Base-by-base conservation (phyloP, 2,329 filamentous ascomycete species). In the Cordyceps militaris region DNA sequence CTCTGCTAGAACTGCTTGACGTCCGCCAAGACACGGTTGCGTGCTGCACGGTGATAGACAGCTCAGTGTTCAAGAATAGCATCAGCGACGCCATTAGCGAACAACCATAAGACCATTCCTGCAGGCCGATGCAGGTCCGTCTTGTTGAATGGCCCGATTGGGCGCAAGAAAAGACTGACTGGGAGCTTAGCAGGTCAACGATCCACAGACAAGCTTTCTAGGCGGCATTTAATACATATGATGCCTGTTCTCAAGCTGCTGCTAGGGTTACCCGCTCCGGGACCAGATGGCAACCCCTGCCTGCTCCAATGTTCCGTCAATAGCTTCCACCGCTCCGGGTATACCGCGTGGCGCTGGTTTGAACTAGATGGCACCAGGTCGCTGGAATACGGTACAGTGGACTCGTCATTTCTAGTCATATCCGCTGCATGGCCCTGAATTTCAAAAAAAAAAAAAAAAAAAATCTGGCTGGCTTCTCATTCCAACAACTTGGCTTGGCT, bases 51-150 rank as follows among this genome's bases (percentile, higher is more conserved):
- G 53, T 48, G 53, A 48, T 8, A 23, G 28, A 24, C 32, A 38
- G 52, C 30, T 38, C 43, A 43, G 19, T 10, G 14, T 38, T 43
- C 10, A 53, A 53, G 34, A 53, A 53, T 53, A 44, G 50, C 26
- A 44, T 53, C 50, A 53, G 21, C 36, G 7, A n/a, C 38, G 26
- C 50, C 50, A 44, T 32, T 16, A 21, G 23, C 10, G 24, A 56
- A 21, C 13, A 32, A 19, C 40, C 30, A 56, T 46, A 26, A 48
- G 42, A 40, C 53, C 53, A 48, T 30, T 48, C 40, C 53, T 56
- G 53, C 53, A 47, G 42, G 43, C 11, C 23, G 36, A 53, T 48
- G 43, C 53, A 56, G 44, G 53, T 30, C 43, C 53, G 30, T 34
- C n/a, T 19, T 48, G 52, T 10, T 38, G 30, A 44, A 13, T 54